phyloP scores from a whole-genome alignment of 495 filamentous ascomycete genomes.

The Penicillium nucicola region DNA sequence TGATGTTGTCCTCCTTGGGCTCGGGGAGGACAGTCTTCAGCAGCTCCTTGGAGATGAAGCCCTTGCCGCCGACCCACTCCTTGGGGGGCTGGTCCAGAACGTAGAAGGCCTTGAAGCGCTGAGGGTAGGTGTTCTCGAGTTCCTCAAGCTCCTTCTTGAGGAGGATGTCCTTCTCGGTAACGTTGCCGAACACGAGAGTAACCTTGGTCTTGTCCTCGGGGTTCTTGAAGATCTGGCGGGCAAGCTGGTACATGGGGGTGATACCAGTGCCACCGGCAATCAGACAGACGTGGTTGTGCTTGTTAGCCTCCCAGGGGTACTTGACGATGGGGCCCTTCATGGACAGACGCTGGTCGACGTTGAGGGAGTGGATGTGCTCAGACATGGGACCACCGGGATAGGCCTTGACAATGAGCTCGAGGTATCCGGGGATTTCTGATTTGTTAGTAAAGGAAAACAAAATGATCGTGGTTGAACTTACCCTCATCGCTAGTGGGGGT shows the following conservation, averaged over 20 bases:
- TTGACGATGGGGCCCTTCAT: constrained; percentile 96
- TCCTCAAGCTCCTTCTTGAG: constrained; percentile 77
- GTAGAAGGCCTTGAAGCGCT: constrained; percentile 88
- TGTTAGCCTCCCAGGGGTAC: constrained; percentile 88
- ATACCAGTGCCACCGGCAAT: constrained; percentile 96
- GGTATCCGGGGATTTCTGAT: constrained; percentile 65
- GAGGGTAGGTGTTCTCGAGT: constrained; percentile 90
- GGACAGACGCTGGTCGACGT: constrained; percentile 71
- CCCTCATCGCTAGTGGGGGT: constrained; percentile 87
- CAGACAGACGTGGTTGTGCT: constrained; percentile 90
- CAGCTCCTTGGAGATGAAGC: constrained; percentile 80
- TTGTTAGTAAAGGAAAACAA: not conserved
- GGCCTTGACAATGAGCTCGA: constrained; percentile 88
- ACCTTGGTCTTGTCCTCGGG: constrained; percentile 96
- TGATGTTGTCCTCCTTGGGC: constrained; percentile 84
- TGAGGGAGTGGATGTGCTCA: constrained; percentile 79
- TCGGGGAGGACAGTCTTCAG: constrained; percentile 91
- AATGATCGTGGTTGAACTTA: constrained; percentile 27
- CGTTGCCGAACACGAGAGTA: constrained; percentile 87
- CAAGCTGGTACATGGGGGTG: constrained; percentile 89
- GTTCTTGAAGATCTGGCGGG: constrained; percentile 85
- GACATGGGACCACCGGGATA: constrained; percentile 93
- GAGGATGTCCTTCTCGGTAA: constrained; percentile 82
- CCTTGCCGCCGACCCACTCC: constrained; percentile 71
- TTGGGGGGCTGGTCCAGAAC: constrained; percentile 82